Evolutionary conservation across 148 eudicot species (phyloP).

Genomic region (Cornus kousa): DNA sequence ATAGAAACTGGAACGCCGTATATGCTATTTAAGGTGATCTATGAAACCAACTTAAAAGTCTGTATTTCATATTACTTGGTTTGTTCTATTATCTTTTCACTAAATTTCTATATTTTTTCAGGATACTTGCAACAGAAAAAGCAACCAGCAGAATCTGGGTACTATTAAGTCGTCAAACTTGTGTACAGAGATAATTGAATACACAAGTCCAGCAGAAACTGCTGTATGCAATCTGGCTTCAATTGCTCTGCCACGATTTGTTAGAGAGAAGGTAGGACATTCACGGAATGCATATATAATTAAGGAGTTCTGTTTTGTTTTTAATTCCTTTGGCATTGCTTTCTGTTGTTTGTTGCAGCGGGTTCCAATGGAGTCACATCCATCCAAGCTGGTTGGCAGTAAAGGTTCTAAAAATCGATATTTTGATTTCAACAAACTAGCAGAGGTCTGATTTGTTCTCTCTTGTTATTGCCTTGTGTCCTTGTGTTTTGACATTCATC

Average conservation of each 20-base stretch:
- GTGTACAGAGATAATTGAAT: conserved; percentile 93
- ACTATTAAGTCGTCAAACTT: conserved; percentile 91
- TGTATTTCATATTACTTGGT: too few relatives aligned
- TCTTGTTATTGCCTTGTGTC: too few relatives aligned
- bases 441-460: conserved; percentile 59
- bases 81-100: background rate
- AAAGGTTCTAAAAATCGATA: conserved; percentile 69
- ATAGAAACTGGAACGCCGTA: conserved; percentile 99
- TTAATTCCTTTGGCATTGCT: background rate
- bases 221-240: conserved; percentile 97
- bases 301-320: background rate
- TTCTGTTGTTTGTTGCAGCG: conserved; percentile 40
- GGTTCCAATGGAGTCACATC: conserved; percentile 75
- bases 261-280: conserved; percentile 71
- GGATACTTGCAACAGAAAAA: conserved; percentile 90
- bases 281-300: background rate
- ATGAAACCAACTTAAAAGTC: background rate
- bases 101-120: conserved; percentile 14
- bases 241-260: conserved; percentile 91
- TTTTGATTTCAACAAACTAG: conserved; percentile 89
- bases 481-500: background rate
- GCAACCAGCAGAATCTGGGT: conserved; percentile 94
- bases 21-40: conserved; percentile 80
- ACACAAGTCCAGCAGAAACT: conserved; percentile 91
- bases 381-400: conserved; percentile 89